These are phyloP conservation scores for Lachnellula suecica DNA, from an alignment of 2,329 filamentous ascomycete species.

Conservation along the genomic window DNA sequence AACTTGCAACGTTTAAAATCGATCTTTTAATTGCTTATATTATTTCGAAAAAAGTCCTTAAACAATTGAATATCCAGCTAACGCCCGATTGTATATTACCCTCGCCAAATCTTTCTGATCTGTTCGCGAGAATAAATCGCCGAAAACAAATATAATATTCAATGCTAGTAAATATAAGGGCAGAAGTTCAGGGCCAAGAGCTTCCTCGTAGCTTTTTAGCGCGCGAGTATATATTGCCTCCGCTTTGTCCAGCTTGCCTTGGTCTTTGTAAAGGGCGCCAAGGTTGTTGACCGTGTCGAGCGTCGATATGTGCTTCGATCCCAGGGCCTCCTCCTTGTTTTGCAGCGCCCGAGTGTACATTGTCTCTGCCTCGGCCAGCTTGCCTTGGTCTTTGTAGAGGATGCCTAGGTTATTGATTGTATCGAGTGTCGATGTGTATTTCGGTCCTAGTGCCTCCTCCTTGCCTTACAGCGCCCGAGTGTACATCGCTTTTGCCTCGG, in stretches of 20 bases:
- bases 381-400: conserved; percentile 24
- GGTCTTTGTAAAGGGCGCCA: conserved; percentile 20
- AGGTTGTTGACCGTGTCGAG: conserved; percentile 14
- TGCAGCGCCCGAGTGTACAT: conserved; percentile 25
- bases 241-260: conserved; percentile 26
- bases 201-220: conserved; percentile 13
- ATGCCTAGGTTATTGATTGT: conserved; percentile 27
- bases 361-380: conserved; percentile 25
- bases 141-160: conserved; percentile 26
- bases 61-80: conserved; percentile 15
- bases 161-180: conserved; percentile 30
- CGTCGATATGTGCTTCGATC: not conserved
- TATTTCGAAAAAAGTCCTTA: conserved; percentile 17
- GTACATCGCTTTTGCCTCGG: conserved; percentile 29
- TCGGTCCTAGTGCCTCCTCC: conserved; percentile 22
- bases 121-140: conserved; percentile 27
- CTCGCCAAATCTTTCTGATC: conserved; percentile 27
- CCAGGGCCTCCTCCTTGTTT: not conserved
- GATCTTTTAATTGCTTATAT: conserved; percentile 16
- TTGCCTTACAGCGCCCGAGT: conserved; percentile 30
- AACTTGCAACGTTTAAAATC: conserved; percentile 17
- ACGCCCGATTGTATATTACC: conserved; percentile 25
- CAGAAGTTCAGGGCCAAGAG: conserved; percentile 15
- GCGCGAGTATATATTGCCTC: conserved; percentile 19
- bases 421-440: conserved; percentile 28